Conservation (phyloP, 106 monocot species). For the Acanthochlamys bracteata region DNA sequence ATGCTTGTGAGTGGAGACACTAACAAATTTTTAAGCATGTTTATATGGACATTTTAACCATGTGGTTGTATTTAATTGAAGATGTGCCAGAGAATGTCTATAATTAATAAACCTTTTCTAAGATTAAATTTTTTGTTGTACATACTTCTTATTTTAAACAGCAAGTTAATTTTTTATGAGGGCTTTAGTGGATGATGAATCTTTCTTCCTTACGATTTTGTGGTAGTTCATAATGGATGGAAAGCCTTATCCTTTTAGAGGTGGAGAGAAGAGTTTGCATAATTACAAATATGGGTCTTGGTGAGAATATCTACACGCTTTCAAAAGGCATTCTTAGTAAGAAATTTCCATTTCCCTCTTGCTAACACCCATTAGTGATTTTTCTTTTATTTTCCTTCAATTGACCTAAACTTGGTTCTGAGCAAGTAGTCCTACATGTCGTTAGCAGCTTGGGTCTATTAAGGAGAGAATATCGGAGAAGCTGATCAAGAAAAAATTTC, state of each 20-base stretch:
- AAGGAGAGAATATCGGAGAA: too few species aligned
- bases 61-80: too few species aligned
- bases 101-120: too few species aligned
- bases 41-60: too few species aligned
- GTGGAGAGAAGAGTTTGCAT: conserved; percentile 71
- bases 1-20: too few species aligned
- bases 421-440: conserved; percentile 56
- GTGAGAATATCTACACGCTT: conserved; percentile 21
- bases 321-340: neutral
- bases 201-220: conserved; percentile 5
- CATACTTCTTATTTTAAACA: neutral
- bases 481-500: too few species aligned
- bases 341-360: neutral
- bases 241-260: conserved; percentile 65
- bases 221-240: conserved; percentile 89
- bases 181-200: neutral
- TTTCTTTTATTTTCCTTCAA: neutral
- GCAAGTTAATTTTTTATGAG: neutral
- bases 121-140: too few species aligned
- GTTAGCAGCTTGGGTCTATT: conserved; percentile 37
- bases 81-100: too few species aligned
- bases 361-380: neutral
- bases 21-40: too few species aligned
- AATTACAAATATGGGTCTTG: conserved; percentile 95
- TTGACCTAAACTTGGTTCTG: conserved; percentile 85